Conservation (phyloP, 2,329 filamentous ascomycete species). For the Erysiphe pulchra region DNA sequence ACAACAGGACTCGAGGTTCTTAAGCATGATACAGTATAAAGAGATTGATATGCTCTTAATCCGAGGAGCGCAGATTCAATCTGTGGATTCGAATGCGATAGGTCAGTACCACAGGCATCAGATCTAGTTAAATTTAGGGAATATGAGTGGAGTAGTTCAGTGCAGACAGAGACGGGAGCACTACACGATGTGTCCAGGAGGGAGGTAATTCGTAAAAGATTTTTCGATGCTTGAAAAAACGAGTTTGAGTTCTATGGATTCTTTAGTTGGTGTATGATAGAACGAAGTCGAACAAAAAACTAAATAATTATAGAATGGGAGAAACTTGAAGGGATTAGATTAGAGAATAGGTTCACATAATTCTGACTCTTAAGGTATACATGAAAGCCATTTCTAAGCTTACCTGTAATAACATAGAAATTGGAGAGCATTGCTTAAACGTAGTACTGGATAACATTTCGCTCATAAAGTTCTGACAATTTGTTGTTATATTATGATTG, state of each 20-base stretch:
- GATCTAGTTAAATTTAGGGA: constrained; percentile 34
- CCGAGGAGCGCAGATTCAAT: constrained; percentile 54
- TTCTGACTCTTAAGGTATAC: too few relatives aligned
- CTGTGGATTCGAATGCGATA: constrained; percentile 35
- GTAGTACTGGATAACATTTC: constrained; percentile 9
- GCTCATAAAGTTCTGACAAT: constrained; percentile 11
- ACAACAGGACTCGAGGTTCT: constrained; percentile 15
- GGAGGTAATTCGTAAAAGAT: constrained; percentile 44
- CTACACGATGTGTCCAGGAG: constrained; percentile 58
- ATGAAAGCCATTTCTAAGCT: constrained; percentile 8
- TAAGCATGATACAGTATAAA: constrained; percentile 64
- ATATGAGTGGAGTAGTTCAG: constrained; percentile 32
- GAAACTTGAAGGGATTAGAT: too few relatives aligned
- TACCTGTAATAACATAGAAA: constrained; percentile 65
- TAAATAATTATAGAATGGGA: too few relatives aligned
- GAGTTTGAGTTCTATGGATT: constrained; percentile 42
- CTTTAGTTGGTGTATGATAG: too few relatives aligned
- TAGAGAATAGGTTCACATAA: too few relatives aligned
- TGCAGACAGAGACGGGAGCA: constrained; percentile 39
- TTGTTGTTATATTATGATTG: constrained; percentile 30
- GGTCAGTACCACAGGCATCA: constrained; percentile 46
- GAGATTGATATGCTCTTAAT: constrained; percentile 46
- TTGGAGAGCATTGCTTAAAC: constrained; percentile 38
- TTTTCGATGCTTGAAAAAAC: constrained; percentile 60
- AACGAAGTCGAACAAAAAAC: too few relatives aligned